Evolutionary conservation across 345 rosid species (phyloP).

Genomic region (Salix dunnii): DNA sequence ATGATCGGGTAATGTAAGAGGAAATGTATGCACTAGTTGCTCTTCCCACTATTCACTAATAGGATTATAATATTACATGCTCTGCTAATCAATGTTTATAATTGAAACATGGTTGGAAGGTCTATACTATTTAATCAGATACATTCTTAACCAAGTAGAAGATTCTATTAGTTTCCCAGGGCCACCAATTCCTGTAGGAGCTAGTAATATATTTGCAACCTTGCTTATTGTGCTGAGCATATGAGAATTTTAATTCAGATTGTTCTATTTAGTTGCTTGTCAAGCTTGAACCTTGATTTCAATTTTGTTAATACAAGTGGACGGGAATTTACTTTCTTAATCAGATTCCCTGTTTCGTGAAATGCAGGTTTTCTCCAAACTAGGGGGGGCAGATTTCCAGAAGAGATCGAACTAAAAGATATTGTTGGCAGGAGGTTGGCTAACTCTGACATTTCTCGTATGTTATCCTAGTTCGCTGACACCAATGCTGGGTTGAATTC

Average conservation of each 20-base stretch:
- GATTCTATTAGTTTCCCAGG: not conserved
- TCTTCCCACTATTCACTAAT: not conserved
- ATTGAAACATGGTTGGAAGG: not conserved
- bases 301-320: not conserved
- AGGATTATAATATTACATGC: not conserved
- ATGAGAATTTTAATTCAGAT: not conserved
- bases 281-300: not conserved
- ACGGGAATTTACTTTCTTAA: not conserved
- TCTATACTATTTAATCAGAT: not conserved
- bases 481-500: not conserved
- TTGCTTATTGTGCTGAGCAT: not conserved
- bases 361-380: conserved; percentile 72
- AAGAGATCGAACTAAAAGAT: conserved; percentile 81
- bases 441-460: conserved; percentile 27
- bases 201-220: not conserved
- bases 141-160: not conserved
- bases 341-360: not conserved
- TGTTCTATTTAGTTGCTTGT: not conserved
- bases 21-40: not conserved
- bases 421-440: conserved; percentile 47
- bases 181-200: not conserved
- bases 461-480: not conserved
- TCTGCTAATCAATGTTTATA: not conserved
- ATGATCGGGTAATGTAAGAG: not conserved
- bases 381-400: conserved; percentile 80